Evolutionary conservation across 345 rosid species (phyloP).

Genomic region (Eucalyptus regnans): DNA sequence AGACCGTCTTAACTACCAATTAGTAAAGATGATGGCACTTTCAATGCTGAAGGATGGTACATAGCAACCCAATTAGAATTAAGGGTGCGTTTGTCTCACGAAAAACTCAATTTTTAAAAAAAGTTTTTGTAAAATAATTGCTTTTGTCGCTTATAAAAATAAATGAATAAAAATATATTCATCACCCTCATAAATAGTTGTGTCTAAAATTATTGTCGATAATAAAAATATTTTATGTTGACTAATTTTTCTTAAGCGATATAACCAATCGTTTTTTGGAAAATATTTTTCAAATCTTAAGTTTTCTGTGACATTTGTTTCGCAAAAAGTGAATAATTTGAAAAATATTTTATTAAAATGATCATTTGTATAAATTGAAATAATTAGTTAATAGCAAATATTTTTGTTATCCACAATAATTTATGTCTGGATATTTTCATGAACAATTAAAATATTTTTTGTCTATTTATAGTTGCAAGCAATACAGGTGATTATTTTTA

Average conservation of each 20-base stretch:
- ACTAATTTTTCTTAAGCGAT: too few species aligned
- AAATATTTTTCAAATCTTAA: too few species aligned
- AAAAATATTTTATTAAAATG: neutral
- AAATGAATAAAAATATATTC: too few species aligned
- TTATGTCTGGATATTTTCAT: too few species aligned
- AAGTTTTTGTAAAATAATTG: too few species aligned
- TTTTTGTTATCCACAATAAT: too few species aligned
- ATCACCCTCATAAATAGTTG: too few species aligned
- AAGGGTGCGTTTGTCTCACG: fast-evolving
- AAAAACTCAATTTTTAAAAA: neutral
- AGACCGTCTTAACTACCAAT: neutral
- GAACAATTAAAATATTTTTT: too few species aligned
- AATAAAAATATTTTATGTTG: too few species aligned
- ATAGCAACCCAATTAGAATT: neutral
- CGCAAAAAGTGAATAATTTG: neutral
- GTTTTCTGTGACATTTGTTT: fast-evolving
- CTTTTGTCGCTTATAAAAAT: neutral
- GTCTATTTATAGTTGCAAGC: neutral
- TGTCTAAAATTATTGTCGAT: neutral
- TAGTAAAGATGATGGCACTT: neutral
- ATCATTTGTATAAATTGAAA: neutral
- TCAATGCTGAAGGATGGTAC: neutral
- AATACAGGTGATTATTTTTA: fast-evolving
- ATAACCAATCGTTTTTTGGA: neutral
- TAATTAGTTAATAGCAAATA: too few species aligned